Conservation (phyloP, 768 basidiomycete species). For the Boletus rubropictus region DNA sequence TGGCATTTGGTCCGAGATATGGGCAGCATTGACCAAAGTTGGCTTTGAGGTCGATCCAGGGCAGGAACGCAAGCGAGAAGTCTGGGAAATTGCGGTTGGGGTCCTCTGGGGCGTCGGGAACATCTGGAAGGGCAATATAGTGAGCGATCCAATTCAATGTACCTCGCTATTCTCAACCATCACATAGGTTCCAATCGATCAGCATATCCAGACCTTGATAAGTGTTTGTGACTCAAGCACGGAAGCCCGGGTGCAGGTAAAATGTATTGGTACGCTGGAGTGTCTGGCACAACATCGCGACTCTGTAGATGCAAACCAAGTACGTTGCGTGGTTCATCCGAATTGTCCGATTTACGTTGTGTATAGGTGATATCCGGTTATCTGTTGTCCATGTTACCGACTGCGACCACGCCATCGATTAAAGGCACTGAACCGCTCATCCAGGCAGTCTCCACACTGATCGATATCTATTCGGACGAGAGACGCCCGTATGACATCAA, state of each 20-base stretch:
- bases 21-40: slow-evolving; percentile 54
- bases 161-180: slow-evolving; percentile 6
- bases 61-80: slow-evolving; percentile 63
- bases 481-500: slow-evolving; percentile 71
- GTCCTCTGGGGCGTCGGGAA: slow-evolving; percentile 85
- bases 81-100: slow-evolving; percentile 77
- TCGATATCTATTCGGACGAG: slow-evolving; percentile 94
- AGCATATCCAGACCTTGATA: slow-evolving; percentile 61
- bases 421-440: slow-evolving; percentile 64
- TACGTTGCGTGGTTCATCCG: slow-evolving; percentile 25
- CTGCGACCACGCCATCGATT: slow-evolving; percentile 33
- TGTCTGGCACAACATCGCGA: slow-evolving; percentile 68
- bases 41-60: slow-evolving; percentile 57
- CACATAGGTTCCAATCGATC: slow-evolving; percentile 48
- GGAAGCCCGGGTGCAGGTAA: slow-evolving; percentile 56
- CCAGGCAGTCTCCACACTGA: slow-evolving; percentile 74
- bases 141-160: slow-evolving; percentile 27
- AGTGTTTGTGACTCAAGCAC: slow-evolving; percentile 53
- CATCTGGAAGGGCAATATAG: slow-evolving; percentile 65
- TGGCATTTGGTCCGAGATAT: slow-evolving; percentile 59
- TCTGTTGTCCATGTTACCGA: slow-evolving; percentile 58
- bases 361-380: slow-evolving; percentile 57
- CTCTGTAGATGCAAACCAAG: slow-evolving; percentile 52
- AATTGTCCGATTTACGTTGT: background rate
- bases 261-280: slow-evolving; percentile 82